A percentile compares a stretch with the other conserved stretches of the same genome.
phyloP scores from a whole-genome alignment of 2,329 filamentous ascomycete species.

The Aspergillus unguis region DNA sequence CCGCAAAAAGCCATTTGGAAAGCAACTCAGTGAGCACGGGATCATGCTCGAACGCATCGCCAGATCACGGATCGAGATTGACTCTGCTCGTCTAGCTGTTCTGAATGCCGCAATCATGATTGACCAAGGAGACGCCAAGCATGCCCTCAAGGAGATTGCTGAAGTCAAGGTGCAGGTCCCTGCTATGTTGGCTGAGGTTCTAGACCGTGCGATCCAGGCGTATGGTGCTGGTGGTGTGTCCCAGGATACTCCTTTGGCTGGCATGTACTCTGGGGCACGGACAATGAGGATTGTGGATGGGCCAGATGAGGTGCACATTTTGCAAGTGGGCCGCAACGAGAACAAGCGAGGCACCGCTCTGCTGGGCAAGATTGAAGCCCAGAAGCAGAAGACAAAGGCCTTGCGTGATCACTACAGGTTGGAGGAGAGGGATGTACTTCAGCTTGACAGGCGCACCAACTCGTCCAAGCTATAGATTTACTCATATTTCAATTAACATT shows the following conservation, averaged over 20 bases:
- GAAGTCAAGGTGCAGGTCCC: slow-evolving; percentile 95
- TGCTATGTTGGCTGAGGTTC: slow-evolving; percentile 73
- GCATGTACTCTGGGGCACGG: slow-evolving; percentile 74
- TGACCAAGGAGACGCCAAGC: slow-evolving; percentile 83
- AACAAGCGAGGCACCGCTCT: slow-evolving; percentile 47
- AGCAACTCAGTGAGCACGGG: slow-evolving; percentile 81
- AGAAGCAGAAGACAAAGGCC: slow-evolving; percentile 3
- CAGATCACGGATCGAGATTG: slow-evolving; percentile 86
- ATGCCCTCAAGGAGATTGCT: slow-evolving; percentile 86
- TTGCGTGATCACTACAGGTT: neutral
- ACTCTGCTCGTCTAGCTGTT: slow-evolving; percentile 82
- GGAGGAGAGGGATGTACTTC: neutral
- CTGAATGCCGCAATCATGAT: slow-evolving; percentile 95
- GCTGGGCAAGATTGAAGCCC: slow-evolving; percentile 4
- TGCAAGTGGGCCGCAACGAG: slow-evolving; percentile 55
- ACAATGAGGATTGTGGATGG: slow-evolving; percentile 87
- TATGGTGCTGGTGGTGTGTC: slow-evolving; percentile 87
- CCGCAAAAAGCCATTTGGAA: slow-evolving; percentile 84
- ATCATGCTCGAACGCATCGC: slow-evolving; percentile 95
- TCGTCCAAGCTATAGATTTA: neutral
- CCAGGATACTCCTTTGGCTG: slow-evolving; percentile 89
- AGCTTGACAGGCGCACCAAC: slow-evolving; percentile 1
- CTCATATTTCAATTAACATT: neutral
- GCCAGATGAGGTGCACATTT: slow-evolving; percentile 88
- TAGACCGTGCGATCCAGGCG: slow-evolving; percentile 90